A percentile compares a stretch with the other conserved stretches of the same genome.
Evolutionary conservation across 2,329 filamentous ascomycete species (phyloP).

Genomic region (Stemphylium lycopersici): DNA sequence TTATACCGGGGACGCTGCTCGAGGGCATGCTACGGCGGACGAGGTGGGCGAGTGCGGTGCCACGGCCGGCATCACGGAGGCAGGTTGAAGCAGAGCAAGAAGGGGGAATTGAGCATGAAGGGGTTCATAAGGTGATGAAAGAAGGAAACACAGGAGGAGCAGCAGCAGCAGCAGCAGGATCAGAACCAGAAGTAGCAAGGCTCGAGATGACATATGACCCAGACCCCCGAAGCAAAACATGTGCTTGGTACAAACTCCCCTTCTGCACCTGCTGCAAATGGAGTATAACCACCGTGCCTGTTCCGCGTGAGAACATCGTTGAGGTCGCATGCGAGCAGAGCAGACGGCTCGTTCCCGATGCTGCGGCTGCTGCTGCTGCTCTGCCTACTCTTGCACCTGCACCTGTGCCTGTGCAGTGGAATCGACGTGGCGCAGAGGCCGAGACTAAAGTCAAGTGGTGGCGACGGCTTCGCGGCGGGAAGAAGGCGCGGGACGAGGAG

Average conservation of each 20-base stretch:
- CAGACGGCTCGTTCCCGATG: too few species aligned
- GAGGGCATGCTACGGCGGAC: constrained; percentile 1
- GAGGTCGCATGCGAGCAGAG: too few species aligned
- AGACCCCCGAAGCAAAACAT: not conserved
- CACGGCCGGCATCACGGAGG: not conserved
- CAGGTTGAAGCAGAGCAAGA: not conserved
- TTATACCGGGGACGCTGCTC: not conserved
- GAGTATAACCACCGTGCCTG: not conserved
- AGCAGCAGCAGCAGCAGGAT: too few species aligned
- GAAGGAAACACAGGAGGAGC: not conserved
- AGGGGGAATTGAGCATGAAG: not conserved
- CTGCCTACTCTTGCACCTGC: too few species aligned
- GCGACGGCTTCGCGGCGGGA: too few species aligned
- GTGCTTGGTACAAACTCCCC: not conserved
- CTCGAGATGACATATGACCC: too few species aligned
- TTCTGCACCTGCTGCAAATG: constrained; percentile 1
- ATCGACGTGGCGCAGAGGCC: too few species aligned
- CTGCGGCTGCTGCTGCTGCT: too few species aligned
- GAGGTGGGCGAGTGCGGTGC: not conserved
- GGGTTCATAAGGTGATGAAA: too few species aligned
- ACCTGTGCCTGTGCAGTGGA: too few species aligned
- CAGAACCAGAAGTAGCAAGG: not conserved
- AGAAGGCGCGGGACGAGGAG: too few species aligned
- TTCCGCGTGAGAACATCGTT: not conserved
- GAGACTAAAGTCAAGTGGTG: too few species aligned